Base-by-base conservation (phyloP, 495 filamentous ascomycete genomes). In the Friedmanniomyces endolithicus region DNA sequence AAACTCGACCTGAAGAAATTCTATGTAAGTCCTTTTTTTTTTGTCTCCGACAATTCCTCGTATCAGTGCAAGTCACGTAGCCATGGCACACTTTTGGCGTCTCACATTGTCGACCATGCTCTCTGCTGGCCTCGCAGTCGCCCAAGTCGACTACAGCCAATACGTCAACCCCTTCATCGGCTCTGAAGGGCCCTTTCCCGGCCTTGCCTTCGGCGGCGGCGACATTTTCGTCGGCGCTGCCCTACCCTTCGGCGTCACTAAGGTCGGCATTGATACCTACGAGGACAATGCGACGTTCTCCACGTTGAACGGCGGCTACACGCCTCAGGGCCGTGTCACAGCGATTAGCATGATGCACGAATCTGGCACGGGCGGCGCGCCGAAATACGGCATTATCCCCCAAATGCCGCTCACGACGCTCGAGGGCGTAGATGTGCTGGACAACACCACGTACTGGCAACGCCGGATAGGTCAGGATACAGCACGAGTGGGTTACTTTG, bases 151-250 rank as follows among this genome's bases (percentile, higher is more conserved):
- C 50, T 67, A 64, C 46, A 24, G 62, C 4, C 61, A 65, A 52
- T 70, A 66, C 51, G 68, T 70, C 41, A 68, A 68, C 52, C 64
- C 63, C 6, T 67, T 68, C 57, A 59, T 68, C 16, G 66, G 66
- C 1, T 63, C 60, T n/a, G 64, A 68, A 58, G 66, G 67, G 11
- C 50, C 50, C 16, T 63, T 64, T 25, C 53, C 63, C 6, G 67
- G 67, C 14, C 61, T 64, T 27, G 64, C 64, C 0, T 68, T 62
- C 53, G 65, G 64, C 44, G 67, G 67, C 14, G 67, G 67, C 40
- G 61, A 70, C 39, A 63, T 70, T 55, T 70, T 68, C 46, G 63
- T 67, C 16, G 67, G 67, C n/a, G 64, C 53, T 11, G 57, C 64
- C 11, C 27, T 52, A 22, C 67, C 66, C 16, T 70, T 70, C 51